Percentiles rank a stretch among this genome's conserved stretches.
These are phyloP conservation scores for Hordeum marinum DNA, from an alignment of 176 grass and related monocot genomes.

Conservation along the genomic window DNA sequence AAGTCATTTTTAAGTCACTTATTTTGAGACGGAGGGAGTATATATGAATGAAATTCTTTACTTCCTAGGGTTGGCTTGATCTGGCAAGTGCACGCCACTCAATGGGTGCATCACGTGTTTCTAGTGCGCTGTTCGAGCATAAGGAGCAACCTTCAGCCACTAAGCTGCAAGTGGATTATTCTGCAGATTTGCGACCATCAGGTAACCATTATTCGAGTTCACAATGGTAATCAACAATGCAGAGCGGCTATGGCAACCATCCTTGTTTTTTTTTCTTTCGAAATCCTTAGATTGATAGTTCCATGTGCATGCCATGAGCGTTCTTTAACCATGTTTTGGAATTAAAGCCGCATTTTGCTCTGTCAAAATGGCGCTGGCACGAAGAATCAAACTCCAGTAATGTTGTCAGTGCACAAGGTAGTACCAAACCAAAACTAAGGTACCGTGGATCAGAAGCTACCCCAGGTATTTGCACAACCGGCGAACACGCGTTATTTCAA, in stretches of 20 bases:
- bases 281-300: background rate
- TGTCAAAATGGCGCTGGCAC: constrained; percentile 66
- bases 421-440: constrained; percentile 50
- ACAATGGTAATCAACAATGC: background rate
- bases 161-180: constrained; percentile 54
- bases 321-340: constrained; percentile 34
- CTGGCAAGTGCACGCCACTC: constrained; percentile 85
- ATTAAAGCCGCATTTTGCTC: constrained; percentile 38
- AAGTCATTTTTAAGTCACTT: too few species aligned
- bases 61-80: constrained; percentile 79
- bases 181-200: constrained; percentile 18
- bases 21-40: too few species aligned
- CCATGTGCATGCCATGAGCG: background rate
- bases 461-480: constrained; percentile 29
- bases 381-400: constrained; percentile 19
- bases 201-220: constrained; percentile 28
- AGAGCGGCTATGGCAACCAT: background rate
- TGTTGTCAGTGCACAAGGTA: constrained; percentile 8
- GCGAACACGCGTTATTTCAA: background rate
- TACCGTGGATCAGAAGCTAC: constrained; percentile 39
- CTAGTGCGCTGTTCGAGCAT: constrained; percentile 68
- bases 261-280: background rate
- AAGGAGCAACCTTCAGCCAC: constrained; percentile 75
- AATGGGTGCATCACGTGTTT: constrained; percentile 73
- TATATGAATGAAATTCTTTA: background rate